phyloP scores from a whole-genome alignment of 2,329 filamentous ascomycete genomes.

The Mollisiaceae sp. region DNA sequence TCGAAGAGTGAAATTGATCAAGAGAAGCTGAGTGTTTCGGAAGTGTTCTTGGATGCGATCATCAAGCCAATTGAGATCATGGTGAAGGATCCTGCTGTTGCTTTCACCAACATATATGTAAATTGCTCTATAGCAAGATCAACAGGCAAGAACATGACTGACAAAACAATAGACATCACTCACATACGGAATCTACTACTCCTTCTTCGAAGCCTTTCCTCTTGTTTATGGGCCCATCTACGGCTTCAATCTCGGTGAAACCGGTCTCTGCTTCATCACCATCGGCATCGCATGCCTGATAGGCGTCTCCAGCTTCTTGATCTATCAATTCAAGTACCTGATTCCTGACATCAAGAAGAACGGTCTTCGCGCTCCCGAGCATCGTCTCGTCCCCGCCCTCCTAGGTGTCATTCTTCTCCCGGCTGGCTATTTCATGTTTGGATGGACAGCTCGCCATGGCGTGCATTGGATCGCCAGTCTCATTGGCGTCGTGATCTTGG shows the following conservation, averaged over 20 bases:
- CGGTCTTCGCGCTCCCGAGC: conserved; percentile 56
- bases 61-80: conserved; percentile 63
- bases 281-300: conserved; percentile 59
- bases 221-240: conserved; percentile 65
- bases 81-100: conserved; percentile 56
- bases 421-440: conserved; percentile 62
- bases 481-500: conserved; percentile 58
- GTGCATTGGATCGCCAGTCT: conserved; percentile 61
- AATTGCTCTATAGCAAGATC: neutral
- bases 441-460: conserved; percentile 54
- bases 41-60: conserved; percentile 57
- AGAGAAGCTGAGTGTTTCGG: conserved; percentile 51
- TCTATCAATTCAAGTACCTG: conserved; percentile 51
- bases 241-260: conserved; percentile 59
- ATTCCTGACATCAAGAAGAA: conserved; percentile 53
- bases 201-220: conserved; percentile 69
- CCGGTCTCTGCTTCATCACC: conserved; percentile 63
- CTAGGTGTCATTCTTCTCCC: conserved; percentile 55
- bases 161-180: conserved; percentile 45
- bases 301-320: conserved; percentile 52
- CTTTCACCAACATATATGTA: conserved; percentile 25
- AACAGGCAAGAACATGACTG: neutral
- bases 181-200: conserved; percentile 65
- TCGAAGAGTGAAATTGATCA: conserved; percentile 68
- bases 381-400: conserved; percentile 58